phyloP scores from a whole-genome alignment of 495 filamentous ascomycete species.

The Lindgomyces ingoldianus region DNA sequence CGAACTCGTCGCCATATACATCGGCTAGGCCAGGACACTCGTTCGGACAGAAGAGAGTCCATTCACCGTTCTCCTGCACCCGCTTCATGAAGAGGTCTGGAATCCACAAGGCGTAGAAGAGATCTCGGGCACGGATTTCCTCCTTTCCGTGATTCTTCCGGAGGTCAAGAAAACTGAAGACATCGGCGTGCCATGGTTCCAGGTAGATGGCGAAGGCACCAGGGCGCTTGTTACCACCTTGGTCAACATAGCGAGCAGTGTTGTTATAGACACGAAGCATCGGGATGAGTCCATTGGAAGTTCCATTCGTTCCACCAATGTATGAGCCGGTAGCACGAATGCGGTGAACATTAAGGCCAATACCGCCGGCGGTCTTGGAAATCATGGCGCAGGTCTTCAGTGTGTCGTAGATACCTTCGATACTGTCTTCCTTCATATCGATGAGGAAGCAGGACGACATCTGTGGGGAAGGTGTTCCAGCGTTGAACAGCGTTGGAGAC shows the following conservation, averaged over 20 bases:
- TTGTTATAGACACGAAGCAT: slow-evolving; percentile 99
- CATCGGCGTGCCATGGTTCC: slow-evolving; percentile 98
- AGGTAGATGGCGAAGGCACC: slow-evolving; percentile 98
- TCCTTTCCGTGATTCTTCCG: slow-evolving; percentile 99
- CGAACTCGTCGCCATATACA: slow-evolving; percentile 96
- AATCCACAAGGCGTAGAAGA: slow-evolving; percentile 98
- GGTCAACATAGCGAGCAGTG: slow-evolving; percentile 96
- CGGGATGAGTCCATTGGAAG: slow-evolving; percentile 94
- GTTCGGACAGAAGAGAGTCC: slow-evolving; percentile 97
- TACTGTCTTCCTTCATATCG: slow-evolving; percentile 98
- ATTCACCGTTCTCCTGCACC: slow-evolving; percentile 90
- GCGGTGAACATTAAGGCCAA: slow-evolving; percentile 91
- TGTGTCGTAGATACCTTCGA: slow-evolving; percentile 98
- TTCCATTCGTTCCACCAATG: slow-evolving; percentile 95
- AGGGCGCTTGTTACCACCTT: slow-evolving; percentile 98
- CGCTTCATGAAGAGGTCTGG: slow-evolving; percentile 99
- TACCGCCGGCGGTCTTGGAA: slow-evolving; percentile 97
- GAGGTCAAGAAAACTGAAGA: slow-evolving; percentile 95
- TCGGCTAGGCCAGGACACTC: slow-evolving; percentile 94
- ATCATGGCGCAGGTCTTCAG: slow-evolving; percentile 99
- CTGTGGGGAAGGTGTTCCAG: slow-evolving; percentile 90
- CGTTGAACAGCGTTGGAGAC: slow-evolving; percentile 96
- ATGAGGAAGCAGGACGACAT: slow-evolving; percentile 96
- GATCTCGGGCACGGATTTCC: slow-evolving; percentile 91
- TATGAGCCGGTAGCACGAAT: slow-evolving; percentile 97